These are phyloP conservation scores for Jamesozyma piceae DNA, from an alignment of 805 yeast genomes.

Conservation along the genomic window DNA sequence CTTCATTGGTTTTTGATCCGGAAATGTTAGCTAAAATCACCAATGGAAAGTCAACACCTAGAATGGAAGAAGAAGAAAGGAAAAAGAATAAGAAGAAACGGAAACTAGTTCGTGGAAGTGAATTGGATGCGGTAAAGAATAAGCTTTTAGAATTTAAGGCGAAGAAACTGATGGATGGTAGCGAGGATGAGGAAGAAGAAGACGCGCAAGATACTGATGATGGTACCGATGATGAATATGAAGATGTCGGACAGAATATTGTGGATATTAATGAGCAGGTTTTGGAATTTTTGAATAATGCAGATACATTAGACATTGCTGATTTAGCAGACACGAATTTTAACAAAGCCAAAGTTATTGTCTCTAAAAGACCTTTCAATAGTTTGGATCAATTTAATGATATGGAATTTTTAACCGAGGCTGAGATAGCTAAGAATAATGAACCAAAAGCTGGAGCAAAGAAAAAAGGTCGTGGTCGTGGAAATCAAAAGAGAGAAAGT, in stretches of 20 bases:
- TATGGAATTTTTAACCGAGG: slow-evolving; percentile 39
- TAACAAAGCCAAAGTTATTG: slow-evolving; percentile 51
- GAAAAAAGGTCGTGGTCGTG: slow-evolving; percentile 15
- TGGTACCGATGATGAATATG: slow-evolving; percentile 27
- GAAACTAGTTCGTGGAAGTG: slow-evolving; percentile 33
- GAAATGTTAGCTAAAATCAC: slow-evolving; percentile 2
- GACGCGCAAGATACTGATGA: slow-evolving; percentile 21
- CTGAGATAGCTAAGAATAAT: slow-evolving; percentile 20
- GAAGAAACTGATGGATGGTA: slow-evolving; percentile 14
- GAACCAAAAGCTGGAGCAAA: slow-evolving; percentile 19
- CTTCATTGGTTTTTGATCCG: slow-evolving; percentile 1
- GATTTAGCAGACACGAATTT: slow-evolving; percentile 71
- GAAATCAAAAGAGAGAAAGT: slow-evolving; percentile 52
- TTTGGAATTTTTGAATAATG: slow-evolving; percentile 68
- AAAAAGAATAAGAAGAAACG: slow-evolving; percentile 26
- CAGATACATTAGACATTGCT: slow-evolving; percentile 62
- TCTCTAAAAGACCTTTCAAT: slow-evolving; percentile 61
- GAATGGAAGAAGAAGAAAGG: too few relatives aligned
- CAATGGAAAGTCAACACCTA: neutral
- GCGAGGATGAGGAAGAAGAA: slow-evolving; percentile 10
- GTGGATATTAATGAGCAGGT: slow-evolving; percentile 53
- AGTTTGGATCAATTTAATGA: slow-evolving; percentile 51
- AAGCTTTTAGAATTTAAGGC: slow-evolving; percentile 20
- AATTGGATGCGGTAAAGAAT: slow-evolving; percentile 28
- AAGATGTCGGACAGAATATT: slow-evolving; percentile 18